Evolutionary conservation across 2,329 filamentous ascomycete genomes (phyloP), one percentile per base, ranked within the genome.

Genomic region (Talaromyces sp.): DNA sequence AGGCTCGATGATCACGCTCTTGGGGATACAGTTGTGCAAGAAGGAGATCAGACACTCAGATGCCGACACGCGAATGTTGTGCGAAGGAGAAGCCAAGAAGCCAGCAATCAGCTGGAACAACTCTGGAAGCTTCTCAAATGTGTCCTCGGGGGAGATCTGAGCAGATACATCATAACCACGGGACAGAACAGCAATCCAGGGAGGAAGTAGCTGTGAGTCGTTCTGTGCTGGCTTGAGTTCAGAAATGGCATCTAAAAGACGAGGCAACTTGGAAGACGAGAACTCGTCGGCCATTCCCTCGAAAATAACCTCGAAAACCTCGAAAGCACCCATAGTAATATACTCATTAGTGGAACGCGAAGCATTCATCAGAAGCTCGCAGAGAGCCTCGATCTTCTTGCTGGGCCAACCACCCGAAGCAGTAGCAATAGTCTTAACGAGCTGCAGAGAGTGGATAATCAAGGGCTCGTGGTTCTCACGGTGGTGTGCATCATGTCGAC

Each of bases 291-390:
- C 84, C 88, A 99, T 92, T 7, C 91, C 89, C 64, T 89, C 88
- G 61, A 99, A 97, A 40, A 97, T 96, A 71, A 96, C 88, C 72
- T 99, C 94, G 65, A 99, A 99, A 3, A 97, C 93, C 61, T 97
- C 93, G 65, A 99, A 97, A 0, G 92, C 89, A 10, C 90, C 88
- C 87, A 97, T 95, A 29, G 92, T 96, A 79, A 99, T 87, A 71
- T 93, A 96, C 70, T 97, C 92, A 70, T 95, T 97, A 71, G 86
- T 94, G 8, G 89, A 92, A 67, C 87, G 87, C 27, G 93, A 93
- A 56, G 97, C 96, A 61, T 86, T 86, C 62, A 99, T 84, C 52
- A 99, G 77, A 49, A 96, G 77, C 72, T 97, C 92, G 72, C 92
- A 97, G 30, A 99, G 78, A 2, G 88, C 81, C 75, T 99, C 94